Base-by-base conservation (phyloP, 2,329 filamentous ascomycete species). In the Gyromitra esculenta region DNA sequence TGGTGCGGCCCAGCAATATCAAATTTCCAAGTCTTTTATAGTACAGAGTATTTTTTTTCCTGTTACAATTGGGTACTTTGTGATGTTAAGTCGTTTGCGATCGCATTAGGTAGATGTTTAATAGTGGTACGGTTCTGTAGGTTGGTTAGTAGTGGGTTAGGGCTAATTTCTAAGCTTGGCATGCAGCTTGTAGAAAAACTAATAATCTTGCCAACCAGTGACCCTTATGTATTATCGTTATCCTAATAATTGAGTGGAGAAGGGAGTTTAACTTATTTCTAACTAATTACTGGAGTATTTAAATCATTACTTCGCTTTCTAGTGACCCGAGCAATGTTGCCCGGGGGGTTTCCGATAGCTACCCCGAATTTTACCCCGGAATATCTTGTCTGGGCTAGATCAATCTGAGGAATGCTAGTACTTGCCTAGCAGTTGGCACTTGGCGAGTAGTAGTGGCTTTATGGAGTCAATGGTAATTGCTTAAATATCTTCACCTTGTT, bases 401-500 rank as follows among this genome's bases (percentile, higher is more conserved):
- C 48, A 67, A 57, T 56, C 48, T 67, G 48, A 31, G 50, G 50
- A 67, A 35, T 41, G 18, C 15, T 1, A 21, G 18, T 11, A 66
- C 45, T 31, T 7, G 11, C 21, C 15, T 37, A 9, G n/a, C 25
- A 25, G 15, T 13, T 45, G 43, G 48, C 43, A 43, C 15, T 6
- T 56, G 2, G 15, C 31, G 39, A 9, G 9, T 52, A 52, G 5
- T 8, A 8, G 11, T 45, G 35, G 9, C 18, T n/a, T 15, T n/a
- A 25, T 31, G n/a, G 13, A 13, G 31, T 52, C 11, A 37, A 50
- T 35, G 9, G 54, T 8, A 25, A 48, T 59, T 13, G 21, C 48
- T 68, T 68, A 59, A 68, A 59, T 59, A 68, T 45, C 15, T 31
- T 25, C n/a, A 15, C 18, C 48, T 13, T 59, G 18, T 11, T 5